Percentiles rank a stretch among this genome's conserved stretches.
Conservation (phyloP, 2,329 filamentous ascomycete species). For the Arthrocladium fulminans region DNA sequence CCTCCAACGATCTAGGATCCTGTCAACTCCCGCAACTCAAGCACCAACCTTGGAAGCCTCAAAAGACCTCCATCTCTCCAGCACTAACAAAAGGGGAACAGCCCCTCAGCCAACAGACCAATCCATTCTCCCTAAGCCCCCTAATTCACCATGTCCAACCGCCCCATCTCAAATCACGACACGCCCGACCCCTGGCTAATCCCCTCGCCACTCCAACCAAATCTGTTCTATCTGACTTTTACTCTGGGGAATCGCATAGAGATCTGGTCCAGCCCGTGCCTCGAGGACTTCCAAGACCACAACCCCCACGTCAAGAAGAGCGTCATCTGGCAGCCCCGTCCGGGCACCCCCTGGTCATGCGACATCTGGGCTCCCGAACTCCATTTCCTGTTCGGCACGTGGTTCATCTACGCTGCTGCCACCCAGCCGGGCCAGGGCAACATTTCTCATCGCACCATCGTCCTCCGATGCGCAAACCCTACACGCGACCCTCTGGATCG, state of each 20-base stretch:
- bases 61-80: no score
- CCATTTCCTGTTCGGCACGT: constrained; percentile 41
- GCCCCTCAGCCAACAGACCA: no score
- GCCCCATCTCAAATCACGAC: constrained; percentile 23
- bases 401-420: constrained; percentile 44
- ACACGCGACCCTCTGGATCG: constrained; percentile 12
- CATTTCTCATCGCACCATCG: constrained; percentile 16
- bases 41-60: no score
- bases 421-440: constrained; percentile 19
- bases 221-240: constrained; percentile 28
- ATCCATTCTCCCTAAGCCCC: no score
- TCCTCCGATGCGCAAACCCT: constrained; percentile 16
- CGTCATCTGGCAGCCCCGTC: constrained; percentile 32
- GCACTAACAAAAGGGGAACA: no score
- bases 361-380: constrained; percentile 50
- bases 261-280: constrained; percentile 27
- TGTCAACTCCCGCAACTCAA: no score
- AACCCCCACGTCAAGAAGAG: constrained; percentile 14
- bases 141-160: constrained; percentile 26
- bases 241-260: constrained; percentile 30
- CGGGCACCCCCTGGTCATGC: constrained; percentile 35
- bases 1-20: no score
- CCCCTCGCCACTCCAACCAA: constrained; percentile 15
- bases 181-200: constrained; percentile 29
- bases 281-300: constrained; percentile 20